phyloP scores from a whole-genome alignment of 768 basidiomycete genomes.

The Mycena galericulata region DNA sequence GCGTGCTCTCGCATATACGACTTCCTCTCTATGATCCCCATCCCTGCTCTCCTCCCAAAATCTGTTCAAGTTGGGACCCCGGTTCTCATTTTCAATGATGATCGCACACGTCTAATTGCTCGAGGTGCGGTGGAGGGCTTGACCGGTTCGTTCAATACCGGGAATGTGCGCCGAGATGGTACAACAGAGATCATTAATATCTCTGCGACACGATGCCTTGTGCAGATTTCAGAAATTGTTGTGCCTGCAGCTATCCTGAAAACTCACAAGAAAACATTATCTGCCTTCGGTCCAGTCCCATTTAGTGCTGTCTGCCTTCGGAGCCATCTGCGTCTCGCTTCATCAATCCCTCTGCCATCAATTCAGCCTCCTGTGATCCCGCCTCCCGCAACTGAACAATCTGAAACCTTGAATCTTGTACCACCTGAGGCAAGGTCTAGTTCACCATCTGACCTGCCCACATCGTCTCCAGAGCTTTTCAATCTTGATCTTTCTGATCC shows the following conservation, averaged over 20 bases:
- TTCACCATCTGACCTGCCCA: too few species aligned
- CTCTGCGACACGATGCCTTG: background rate
- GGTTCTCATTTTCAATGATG: background rate
- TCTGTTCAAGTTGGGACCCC: background rate
- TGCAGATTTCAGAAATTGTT: background rate
- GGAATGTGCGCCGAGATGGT: too few species aligned
- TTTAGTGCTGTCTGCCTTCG: background rate
- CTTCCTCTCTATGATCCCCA: background rate
- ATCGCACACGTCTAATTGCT: background rate
- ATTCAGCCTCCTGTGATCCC: too few species aligned
- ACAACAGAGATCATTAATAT: too few species aligned
- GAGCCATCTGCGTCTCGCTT: background rate
- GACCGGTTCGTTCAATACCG: background rate
- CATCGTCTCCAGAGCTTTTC: too few species aligned
- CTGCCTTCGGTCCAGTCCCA: background rate
- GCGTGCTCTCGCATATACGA: constrained; percentile 1
- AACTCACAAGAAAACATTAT: background rate
- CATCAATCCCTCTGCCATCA: background rate
- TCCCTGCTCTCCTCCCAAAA: background rate
- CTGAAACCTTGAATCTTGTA: too few species aligned
- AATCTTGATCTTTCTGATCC: too few species aligned
- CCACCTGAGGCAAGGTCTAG: too few species aligned
- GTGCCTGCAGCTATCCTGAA: background rate
- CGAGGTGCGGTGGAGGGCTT: background rate
- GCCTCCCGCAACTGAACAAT: too few species aligned